Evolutionary conservation across 495 filamentous ascomycete genomes (phyloP).

Genomic region (Neurospora sp.): DNA sequence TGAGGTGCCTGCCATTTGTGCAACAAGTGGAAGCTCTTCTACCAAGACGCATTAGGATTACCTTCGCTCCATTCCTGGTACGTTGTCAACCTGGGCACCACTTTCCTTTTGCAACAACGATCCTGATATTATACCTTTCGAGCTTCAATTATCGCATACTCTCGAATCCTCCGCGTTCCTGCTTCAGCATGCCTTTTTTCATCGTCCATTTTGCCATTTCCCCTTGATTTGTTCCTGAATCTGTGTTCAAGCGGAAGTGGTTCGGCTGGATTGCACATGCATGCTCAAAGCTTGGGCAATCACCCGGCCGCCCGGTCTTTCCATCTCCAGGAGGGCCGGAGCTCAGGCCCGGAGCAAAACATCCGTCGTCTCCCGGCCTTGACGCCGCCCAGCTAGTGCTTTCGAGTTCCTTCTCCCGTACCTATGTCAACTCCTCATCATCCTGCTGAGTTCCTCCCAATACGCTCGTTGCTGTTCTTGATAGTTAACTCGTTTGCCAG

Average conservation of each 20-base stretch:
- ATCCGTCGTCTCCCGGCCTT: background rate
- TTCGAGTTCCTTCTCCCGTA: background rate
- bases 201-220: background rate
- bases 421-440: background rate
- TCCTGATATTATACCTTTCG: background rate
- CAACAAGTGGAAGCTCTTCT: background rate
- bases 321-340: slow-evolving; percentile 4
- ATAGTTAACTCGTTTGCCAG: background rate
- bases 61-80: background rate
- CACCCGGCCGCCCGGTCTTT: slow-evolving; percentile 2
- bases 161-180: background rate
- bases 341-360: slow-evolving; percentile 6
- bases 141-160: background rate
- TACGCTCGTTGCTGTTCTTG: background rate
- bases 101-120: background rate
- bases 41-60: background rate
- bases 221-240: background rate
- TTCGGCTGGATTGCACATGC: background rate
- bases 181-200: background rate
- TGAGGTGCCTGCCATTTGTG: background rate
- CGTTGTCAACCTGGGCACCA: background rate
- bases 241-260: background rate
- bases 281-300: background rate
- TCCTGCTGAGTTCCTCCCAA: background rate
- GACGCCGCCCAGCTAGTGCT: background rate